Evolutionary conservation across 2,329 filamentous ascomycete species (phyloP).

Genomic region (Monosporascus sp.): DNA sequence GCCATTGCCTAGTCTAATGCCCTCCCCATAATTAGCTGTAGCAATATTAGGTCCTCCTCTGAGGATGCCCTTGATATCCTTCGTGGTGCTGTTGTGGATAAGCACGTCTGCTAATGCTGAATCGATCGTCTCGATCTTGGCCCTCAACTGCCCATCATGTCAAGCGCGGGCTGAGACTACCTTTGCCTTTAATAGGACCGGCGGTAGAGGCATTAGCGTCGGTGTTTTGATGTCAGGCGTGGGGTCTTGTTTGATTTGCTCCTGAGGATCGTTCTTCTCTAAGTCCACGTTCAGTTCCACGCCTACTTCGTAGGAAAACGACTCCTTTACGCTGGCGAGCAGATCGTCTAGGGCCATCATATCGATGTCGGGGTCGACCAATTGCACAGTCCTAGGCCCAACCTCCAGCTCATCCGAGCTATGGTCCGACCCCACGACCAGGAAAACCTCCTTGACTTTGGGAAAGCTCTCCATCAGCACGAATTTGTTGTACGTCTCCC

Average conservation of each 20-base stretch:
- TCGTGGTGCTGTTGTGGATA: not conserved
- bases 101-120: not conserved
- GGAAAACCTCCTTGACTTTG: slow-evolving; percentile 30
- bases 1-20: too few relatives aligned
- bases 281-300: slow-evolving; percentile 18
- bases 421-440: slow-evolving; percentile 24
- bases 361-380: slow-evolving; percentile 18
- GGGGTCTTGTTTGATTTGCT: slow-evolving; percentile 7
- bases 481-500: slow-evolving; percentile 48
- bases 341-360: slow-evolving; percentile 15
- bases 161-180: slow-evolving; percentile 1
- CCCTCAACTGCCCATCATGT: not conserved
- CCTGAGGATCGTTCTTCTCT: slow-evolving; percentile 13
- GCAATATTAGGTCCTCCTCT: too few relatives aligned
- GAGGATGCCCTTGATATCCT: too few relatives aligned
- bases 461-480: slow-evolving; percentile 37
- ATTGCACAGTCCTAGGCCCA: slow-evolving; percentile 1
- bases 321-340: slow-evolving; percentile 22
- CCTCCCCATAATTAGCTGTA: too few relatives aligned
- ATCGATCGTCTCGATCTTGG: not conserved
- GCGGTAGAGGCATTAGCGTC: slow-evolving; percentile 11
- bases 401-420: slow-evolving; percentile 6
- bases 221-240: not conserved
- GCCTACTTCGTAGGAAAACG: slow-evolving; percentile 25
- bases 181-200: slow-evolving; percentile 24